A percentile compares a stretch with the other conserved stretches of the same genome.
phyloP scores from a whole-genome alignment of 2,329 filamentous ascomycete genomes.

The Alternaria infectoria region DNA sequence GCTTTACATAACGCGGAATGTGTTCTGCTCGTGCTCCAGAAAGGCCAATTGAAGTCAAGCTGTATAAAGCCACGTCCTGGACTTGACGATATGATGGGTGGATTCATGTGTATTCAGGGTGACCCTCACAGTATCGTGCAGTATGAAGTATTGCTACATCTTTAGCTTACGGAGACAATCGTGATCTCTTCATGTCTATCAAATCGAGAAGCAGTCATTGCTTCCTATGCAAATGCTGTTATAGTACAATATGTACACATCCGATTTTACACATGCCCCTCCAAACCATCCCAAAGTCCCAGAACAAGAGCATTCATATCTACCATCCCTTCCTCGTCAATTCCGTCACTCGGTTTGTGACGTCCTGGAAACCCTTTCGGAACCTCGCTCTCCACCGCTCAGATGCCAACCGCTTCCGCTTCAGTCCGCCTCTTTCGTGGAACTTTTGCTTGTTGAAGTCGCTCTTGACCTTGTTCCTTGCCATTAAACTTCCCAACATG shows the following conservation, averaged over 20 bases:
- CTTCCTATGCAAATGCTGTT: conserved; percentile 1
- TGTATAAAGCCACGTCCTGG: neutral
- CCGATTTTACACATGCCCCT: neutral
- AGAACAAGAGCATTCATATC: neutral
- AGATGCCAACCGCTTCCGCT: conserved; percentile 75
- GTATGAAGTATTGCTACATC: neutral
- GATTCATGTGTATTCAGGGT: neutral
- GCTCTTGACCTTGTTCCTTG: conserved; percentile 63
- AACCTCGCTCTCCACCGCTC: conserved; percentile 74
- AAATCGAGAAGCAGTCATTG: neutral
- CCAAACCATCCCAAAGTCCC: neutral
- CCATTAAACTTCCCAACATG: conserved; percentile 50
- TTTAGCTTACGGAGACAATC: neutral
- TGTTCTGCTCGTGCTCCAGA: neutral
- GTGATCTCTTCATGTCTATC: neutral
- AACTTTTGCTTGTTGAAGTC: conserved; percentile 68
- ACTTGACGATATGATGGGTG: neutral
- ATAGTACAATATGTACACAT: conserved; percentile 6
- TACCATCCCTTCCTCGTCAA: conserved; percentile 83
- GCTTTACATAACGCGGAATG: neutral
- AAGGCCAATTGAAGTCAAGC: neutral
- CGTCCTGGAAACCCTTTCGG: conserved; percentile 69
- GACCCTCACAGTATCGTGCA: neutral
- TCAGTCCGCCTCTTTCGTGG: conserved; percentile 77
- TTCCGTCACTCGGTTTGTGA: conserved; percentile 69